phyloP scores from a whole-genome alignment of 768 basidiomycete genomes.

The Lanmaoa rubissima region DNA sequence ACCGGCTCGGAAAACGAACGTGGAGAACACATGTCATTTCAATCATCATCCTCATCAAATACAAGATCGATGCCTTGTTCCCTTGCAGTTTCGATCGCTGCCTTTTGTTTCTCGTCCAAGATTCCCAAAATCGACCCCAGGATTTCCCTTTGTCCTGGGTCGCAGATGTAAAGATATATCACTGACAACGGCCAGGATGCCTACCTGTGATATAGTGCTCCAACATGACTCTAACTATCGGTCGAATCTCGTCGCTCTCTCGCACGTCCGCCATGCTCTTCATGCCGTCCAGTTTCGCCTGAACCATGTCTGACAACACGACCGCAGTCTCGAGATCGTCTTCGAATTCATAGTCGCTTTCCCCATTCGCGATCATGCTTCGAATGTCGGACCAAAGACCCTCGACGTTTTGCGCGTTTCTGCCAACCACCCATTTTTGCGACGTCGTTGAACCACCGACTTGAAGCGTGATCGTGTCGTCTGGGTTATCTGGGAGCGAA shows the following conservation, averaged over 20 bases:
- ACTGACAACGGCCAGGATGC: neutral
- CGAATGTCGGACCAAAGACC: conserved; percentile 60
- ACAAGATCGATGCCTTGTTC: conserved; percentile 54
- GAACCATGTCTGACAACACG: conserved; percentile 65
- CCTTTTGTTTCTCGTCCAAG: conserved; percentile 44
- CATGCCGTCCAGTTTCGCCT: conserved; percentile 47
- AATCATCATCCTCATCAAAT: conserved; percentile 36
- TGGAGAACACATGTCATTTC: neutral
- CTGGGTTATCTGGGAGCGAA: conserved; percentile 71
- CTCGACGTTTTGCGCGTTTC: conserved; percentile 51
- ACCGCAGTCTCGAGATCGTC: conserved; percentile 68
- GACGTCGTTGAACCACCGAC: conserved; percentile 49
- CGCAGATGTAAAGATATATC: neutral
- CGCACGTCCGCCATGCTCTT: conserved; percentile 35
- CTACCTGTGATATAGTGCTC: conserved; percentile 65
- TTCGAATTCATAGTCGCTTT: conserved; percentile 42
- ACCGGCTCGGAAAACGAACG: neutral
- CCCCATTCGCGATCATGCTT: conserved; percentile 27
- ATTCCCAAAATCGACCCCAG: conserved; percentile 52
- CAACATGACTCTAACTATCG: conserved; percentile 64
- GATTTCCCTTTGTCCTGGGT: conserved; percentile 60
- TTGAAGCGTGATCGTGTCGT: conserved; percentile 82
- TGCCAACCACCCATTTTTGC: conserved; percentile 62
- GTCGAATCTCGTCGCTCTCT: conserved; percentile 37
- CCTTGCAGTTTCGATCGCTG: conserved; percentile 47